Conservation (phyloP, 139 green algal species). For the Mesostigma viride region DNA sequence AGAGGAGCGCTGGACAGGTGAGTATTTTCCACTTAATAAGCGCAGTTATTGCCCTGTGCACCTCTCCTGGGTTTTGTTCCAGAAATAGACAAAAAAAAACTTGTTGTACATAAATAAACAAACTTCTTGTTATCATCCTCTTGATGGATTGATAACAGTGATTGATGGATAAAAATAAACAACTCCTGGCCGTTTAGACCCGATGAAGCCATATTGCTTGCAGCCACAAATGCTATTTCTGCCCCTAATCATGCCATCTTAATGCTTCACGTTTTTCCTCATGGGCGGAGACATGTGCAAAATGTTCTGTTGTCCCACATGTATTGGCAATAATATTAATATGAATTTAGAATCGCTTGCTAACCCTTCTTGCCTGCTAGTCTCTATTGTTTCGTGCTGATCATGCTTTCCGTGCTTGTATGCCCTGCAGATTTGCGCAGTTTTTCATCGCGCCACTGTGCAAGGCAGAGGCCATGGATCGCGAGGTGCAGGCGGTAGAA, state of each 20-base stretch:
- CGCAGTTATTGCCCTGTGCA: no score
- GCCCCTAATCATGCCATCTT: no score
- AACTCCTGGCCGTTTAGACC: neutral
- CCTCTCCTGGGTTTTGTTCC: no score
- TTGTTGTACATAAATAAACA: no score
- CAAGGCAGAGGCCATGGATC: conserved; percentile 65
- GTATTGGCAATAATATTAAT: no score
- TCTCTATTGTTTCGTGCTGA: neutral
- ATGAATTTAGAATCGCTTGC: no score
- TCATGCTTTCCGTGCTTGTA: neutral
- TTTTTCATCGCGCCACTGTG: conserved; percentile 88
- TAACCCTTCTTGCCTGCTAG: neutral
- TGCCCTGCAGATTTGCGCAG: conserved; percentile 61
- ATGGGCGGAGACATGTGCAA: no score
- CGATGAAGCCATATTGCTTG: neutral
- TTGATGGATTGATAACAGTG: no score
- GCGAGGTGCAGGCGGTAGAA: conserved; percentile 69
- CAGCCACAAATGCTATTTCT: neutral
- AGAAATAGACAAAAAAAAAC: no score
- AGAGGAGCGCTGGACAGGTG: conserved; percentile 61
- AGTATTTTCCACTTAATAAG: neutral
- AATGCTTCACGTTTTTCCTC: no score
- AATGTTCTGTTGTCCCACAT: no score
- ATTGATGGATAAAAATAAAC: neutral
- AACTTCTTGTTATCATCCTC: no score